These are phyloP conservation scores for Tetrapisispora fleetii DNA, from an alignment of 805 yeast genomes.

Conservation along the genomic window DNA sequence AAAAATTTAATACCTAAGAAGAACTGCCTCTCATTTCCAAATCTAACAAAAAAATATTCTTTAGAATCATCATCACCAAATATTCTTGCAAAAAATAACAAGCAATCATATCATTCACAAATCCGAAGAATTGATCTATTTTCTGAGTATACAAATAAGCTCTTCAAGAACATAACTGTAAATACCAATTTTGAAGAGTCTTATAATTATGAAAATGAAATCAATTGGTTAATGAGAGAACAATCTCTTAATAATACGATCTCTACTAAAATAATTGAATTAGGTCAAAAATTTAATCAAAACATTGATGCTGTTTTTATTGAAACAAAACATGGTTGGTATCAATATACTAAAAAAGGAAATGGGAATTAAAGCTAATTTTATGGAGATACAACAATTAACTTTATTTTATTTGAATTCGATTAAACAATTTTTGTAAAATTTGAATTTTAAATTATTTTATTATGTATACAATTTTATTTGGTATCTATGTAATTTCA, in stretches of 20 bases:
- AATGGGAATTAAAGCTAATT: not conserved
- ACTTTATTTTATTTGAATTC: not conserved
- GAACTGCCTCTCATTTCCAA: not conserved
- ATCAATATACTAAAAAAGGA: not conserved
- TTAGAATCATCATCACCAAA: not conserved
- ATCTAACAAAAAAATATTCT: not conserved
- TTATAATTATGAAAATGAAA: not conserved
- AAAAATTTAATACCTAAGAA: not conserved
- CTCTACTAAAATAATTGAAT: not conserved
- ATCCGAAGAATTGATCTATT: conserved; percentile 1
- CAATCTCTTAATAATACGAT: not conserved
- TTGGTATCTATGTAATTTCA: not conserved
- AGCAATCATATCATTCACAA: not conserved
- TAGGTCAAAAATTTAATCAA: not conserved
- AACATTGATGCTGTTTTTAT: not conserved
- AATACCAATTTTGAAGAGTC: not conserved
- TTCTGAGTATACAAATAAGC: conserved; percentile 6
- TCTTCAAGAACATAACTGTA: not conserved
- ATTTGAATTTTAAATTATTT: not conserved
- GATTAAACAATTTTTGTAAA: not conserved
- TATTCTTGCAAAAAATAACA: not conserved
- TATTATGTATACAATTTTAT: not conserved
- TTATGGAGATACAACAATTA: not conserved
- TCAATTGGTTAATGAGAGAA: conserved; percentile 1
- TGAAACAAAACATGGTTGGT: not conserved